Base-by-base conservation (phyloP, 2,329 filamentous ascomycete species). In the Penicillium sp. region DNA sequence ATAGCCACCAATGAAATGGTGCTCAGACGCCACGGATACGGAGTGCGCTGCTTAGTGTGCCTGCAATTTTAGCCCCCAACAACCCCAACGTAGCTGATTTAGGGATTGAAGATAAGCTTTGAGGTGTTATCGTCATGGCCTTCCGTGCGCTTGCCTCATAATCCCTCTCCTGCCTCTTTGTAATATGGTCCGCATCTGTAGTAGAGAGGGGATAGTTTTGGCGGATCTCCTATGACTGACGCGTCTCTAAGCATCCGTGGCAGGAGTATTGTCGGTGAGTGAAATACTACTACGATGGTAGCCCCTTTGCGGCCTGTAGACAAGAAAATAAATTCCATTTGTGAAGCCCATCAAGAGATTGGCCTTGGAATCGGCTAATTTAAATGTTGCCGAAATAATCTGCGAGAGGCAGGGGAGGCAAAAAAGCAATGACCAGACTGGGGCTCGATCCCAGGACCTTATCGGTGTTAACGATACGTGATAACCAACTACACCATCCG, bases 391-490 rank as follows among this genome's bases (percentile, higher is more conserved):
- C 19, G 19, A 22, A 22, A 22, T 22, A 1, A 1, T 22, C 19
- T 22, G 19, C 19, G 19, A 22, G 19, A 22, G 19, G 19, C 19
- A 22, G 19, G 19, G 35, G 2, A 13, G 13, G 2, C 35, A 37
- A 37, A 37, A 37, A 37, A 37, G 11, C 13, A 37, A 33, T 68
- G 59, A 65, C 61, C 61, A 68, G 60, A 61, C 64, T 64, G 63
- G 68, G 71, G 66, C 59, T 73, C 64, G 71, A 71, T 71, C 70
- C 70, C 61, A 69, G 65, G 71, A 73, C 71, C 71, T 72, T 71
- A 66, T 71, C 69, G 66, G 71, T 75, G 72, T 75, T 72, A 75
- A 73, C 69, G 71, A 73, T 70, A 73, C 69, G 73, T 73, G 72
- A 73, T 73, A 70, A 74, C 70, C 71, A 71, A 71, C 70, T 73